These are phyloP conservation scores for Pseudocercospora fijiensis DNA, from an alignment of 2,329 filamentous ascomycete genomes.

Conservation along the genomic window DNA sequence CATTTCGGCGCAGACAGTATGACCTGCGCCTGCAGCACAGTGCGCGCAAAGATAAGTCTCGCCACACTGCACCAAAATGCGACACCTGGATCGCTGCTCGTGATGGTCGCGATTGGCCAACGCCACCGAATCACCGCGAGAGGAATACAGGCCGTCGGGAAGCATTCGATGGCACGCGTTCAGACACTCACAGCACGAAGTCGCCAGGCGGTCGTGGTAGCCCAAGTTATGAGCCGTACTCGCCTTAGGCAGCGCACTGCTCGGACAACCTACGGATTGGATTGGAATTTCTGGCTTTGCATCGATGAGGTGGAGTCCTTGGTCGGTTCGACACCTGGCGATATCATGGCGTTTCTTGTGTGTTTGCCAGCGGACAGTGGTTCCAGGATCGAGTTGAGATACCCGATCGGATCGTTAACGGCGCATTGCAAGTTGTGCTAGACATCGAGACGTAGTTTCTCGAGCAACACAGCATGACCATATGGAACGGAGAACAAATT, in stretches of 20 bases:
- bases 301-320: neutral
- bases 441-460: neutral
- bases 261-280: neutral
- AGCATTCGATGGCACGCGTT: neutral
- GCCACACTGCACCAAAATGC: neutral
- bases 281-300: neutral
- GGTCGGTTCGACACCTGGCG: neutral
- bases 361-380: neutral
- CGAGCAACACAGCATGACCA: neutral
- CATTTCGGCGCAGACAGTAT: neutral
- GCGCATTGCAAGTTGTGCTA: neutral
- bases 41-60: neutral
- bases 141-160: neutral
- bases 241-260: neutral
- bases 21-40: neutral
- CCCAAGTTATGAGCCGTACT: neutral
- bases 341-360: neutral
- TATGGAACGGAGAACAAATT: neutral
- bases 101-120: slow-evolving; percentile 16
- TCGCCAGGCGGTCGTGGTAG: neutral
- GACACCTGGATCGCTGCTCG: slow-evolving; percentile 17
- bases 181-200: neutral
- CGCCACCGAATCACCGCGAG: slow-evolving; percentile 4
- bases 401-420: neutral
- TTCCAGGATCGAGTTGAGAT: neutral